Conservation (phyloP, 2,329 filamentous ascomycete genomes). For the Cladophialophora psammophila region DNA sequence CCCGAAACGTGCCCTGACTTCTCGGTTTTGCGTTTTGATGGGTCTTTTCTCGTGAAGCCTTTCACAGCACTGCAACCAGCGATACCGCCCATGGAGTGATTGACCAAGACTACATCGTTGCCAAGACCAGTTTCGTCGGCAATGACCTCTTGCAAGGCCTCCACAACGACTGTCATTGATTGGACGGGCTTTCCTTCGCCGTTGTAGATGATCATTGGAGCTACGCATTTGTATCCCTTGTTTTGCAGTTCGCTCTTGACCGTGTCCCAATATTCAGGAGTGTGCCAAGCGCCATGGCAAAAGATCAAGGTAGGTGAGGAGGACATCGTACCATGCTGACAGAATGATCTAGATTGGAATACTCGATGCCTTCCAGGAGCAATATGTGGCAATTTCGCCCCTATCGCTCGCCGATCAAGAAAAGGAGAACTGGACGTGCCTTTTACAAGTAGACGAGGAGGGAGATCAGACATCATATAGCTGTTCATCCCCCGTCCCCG, state of each 20-base stretch:
- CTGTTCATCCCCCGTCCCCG: background rate
- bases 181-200: constrained; percentile 14
- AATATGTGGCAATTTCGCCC: background rate
- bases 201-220: constrained; percentile 17
- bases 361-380: background rate
- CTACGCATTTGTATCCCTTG: constrained; percentile 22
- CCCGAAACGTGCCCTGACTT: constrained; percentile 53
- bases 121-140: constrained; percentile 16
- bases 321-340: background rate
- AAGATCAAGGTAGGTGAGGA: constrained; percentile 28
- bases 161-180: constrained; percentile 17
- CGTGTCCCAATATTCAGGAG: constrained; percentile 24
- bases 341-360: background rate
- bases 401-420: background rate
- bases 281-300: constrained; percentile 31
- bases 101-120: constrained; percentile 30
- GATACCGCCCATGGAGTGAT: constrained; percentile 29
- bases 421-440: background rate
- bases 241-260: constrained; percentile 9
- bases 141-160: constrained; percentile 16
- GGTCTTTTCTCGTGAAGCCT: constrained; percentile 26
- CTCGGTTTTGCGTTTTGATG: constrained; percentile 8
- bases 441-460: background rate
- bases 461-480: background rate
- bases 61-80: constrained; percentile 26